Evolutionary conservation across 257 asterid species (phyloP), one percentile per base, ranked within the genome.

Genomic region (Solanum piurae): DNA sequence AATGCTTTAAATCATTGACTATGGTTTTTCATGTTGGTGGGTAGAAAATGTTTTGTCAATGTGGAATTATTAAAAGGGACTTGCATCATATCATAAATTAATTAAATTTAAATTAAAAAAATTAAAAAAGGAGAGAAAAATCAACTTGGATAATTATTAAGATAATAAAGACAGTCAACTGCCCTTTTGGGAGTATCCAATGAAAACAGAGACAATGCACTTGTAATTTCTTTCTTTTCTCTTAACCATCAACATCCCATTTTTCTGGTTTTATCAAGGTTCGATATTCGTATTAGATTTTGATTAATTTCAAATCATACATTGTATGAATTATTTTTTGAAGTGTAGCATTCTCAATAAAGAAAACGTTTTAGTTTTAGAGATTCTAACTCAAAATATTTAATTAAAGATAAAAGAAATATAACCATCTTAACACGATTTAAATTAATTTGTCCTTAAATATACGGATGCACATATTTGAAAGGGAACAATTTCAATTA

Each of bases 381-480:
- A 66, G 1, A 25, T 5, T 66, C 0, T 1, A 29, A 1, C 0
- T 1, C 1, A 0, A 12, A 6, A 68, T 3, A 0, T 68, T 2
- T 29, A 0, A 12, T 68, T 29, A 29, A 68, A 6, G 2, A 12
- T 6, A 3, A 3, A 27, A 6, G 0, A 68, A 27, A 2, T 13
- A 6, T 13, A 68, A 62, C 0, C 16, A 62, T 62, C 13, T 27
- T 27, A 62, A 1, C 36, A 6, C 5, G 18, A 27, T 14, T 29
- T 4, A 13, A 0, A 3, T 27, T 68, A 7, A 71, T 80, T 79
- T 80, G 85, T 80, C 69, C 42, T 9, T 46, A 46, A 29, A 46
- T 46, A 46, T 46, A 80, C 18, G 38, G 68, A 80, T 80, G 33
- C 85, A 80, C 29, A 80, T 46, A 80, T 80, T 80, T 11, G 85